Evolutionary conservation across 2,329 filamentous ascomycete genomes (phyloP).

Genomic region (Claviceps lovelessii): DNA sequence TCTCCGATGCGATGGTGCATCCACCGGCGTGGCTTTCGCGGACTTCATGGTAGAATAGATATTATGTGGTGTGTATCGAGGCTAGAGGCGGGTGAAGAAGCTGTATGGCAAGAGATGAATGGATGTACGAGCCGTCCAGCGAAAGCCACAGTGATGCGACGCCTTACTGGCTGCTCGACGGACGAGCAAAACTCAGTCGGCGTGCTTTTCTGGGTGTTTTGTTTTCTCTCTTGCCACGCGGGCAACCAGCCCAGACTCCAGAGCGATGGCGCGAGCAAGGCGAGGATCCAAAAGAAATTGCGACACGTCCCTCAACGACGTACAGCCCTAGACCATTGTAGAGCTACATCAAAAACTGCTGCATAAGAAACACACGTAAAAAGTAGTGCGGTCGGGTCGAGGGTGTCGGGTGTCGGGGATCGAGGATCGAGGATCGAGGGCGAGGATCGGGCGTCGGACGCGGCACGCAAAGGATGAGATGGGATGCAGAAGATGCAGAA

Average conservation of each 20-base stretch:
- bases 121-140: neutral
- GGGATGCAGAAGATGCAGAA: neutral
- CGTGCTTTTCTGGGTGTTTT: neutral
- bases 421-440: too few relatives aligned
- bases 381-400: neutral
- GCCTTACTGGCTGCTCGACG: neutral
- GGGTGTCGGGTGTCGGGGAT: too few relatives aligned
- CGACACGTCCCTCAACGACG: neutral
- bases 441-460: neutral
- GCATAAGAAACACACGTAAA: conserved; percentile 1
- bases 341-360: conserved; percentile 3
- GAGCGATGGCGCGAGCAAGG: neutral
- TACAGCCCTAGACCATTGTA: conserved; percentile 4
- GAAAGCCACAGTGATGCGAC: neutral
- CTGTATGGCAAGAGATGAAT: neutral
- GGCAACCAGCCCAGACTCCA: neutral
- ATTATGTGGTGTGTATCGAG: neutral
- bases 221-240: neutral
- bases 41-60: conserved; percentile 38
- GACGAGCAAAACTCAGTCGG: neutral
- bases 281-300: neutral
- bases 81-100: neutral
- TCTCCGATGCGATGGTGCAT: conserved; percentile 37
- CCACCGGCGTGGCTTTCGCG: conserved; percentile 31
- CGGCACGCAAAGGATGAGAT: neutral